Evolutionary conservation across 2,329 filamentous ascomycete species (phyloP).

Genomic region (Penicillium expansum): DNA sequence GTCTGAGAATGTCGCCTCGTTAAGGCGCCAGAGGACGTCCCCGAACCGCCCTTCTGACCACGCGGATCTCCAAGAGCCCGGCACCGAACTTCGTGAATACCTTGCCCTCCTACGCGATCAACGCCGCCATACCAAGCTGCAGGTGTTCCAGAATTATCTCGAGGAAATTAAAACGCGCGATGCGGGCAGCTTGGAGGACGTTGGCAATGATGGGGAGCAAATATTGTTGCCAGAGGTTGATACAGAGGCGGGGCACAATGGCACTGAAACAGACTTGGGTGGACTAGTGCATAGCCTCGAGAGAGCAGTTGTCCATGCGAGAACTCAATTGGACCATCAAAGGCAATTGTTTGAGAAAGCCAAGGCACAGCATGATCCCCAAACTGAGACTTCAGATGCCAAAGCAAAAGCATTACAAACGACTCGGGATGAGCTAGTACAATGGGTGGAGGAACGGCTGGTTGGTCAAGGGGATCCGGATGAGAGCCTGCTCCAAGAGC

Average conservation of each 20-base stretch:
- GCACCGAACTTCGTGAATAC: slow-evolving; percentile 39
- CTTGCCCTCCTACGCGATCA: slow-evolving; percentile 47
- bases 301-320: slow-evolving; percentile 39
- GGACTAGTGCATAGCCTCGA: slow-evolving; percentile 40
- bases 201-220: slow-evolving; percentile 20
- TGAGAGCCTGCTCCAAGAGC: slow-evolving; percentile 27
- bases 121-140: slow-evolving; percentile 45
- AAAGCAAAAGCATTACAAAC: slow-evolving; percentile 42
- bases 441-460: slow-evolving; percentile 53
- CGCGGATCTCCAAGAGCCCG: slow-evolving; percentile 18
- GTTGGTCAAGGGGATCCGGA: slow-evolving; percentile 36
- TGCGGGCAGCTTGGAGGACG: slow-evolving; percentile 17
- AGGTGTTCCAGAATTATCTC: slow-evolving; percentile 48
- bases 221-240: slow-evolving; percentile 19
- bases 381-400: slow-evolving; percentile 9
- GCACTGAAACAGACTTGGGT: slow-evolving; percentile 27
- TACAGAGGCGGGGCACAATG: slow-evolving; percentile 11
- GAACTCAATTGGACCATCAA: slow-evolving; percentile 36
- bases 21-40: slow-evolving; percentile 26
- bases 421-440: slow-evolving; percentile 50
- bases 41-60: slow-evolving; percentile 19
- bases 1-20: slow-evolving; percentile 32
- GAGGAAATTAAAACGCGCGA: slow-evolving; percentile 40
- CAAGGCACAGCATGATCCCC: slow-evolving; percentile 25
- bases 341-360: slow-evolving; percentile 35